phyloP scores from a whole-genome alignment of 352 stramenopile species.

The Phytopythium kandeliae region DNA sequence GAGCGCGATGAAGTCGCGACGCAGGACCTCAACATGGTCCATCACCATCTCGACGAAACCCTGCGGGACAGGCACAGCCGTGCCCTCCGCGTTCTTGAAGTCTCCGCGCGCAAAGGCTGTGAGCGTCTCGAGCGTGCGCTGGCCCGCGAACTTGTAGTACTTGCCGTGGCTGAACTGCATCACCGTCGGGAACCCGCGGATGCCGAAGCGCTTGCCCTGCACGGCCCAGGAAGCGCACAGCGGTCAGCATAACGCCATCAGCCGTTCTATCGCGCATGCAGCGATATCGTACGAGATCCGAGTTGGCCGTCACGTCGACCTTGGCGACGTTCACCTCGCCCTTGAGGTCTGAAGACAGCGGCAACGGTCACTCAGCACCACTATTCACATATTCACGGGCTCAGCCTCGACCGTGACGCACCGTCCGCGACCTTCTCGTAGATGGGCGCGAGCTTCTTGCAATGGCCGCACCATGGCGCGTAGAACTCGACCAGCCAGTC shows the following conservation, averaged over 20 bases:
- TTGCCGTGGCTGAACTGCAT: conserved; percentile 73
- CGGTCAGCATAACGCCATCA: conserved; percentile 2
- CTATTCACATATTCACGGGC: no score
- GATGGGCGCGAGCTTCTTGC: conserved; percentile 66
- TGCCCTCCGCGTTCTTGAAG: conserved; percentile 43
- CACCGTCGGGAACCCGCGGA: conserved; percentile 75
- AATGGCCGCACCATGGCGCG: conserved; percentile 81
- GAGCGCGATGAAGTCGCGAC: conserved; percentile 62
- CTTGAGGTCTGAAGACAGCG: conserved; percentile 82
- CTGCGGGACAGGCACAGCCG: conserved; percentile 24
- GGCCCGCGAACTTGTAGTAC: conserved; percentile 68
- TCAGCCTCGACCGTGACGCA: no score
- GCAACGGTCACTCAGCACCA: no score
- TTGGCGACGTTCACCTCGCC: conserved; percentile 88
- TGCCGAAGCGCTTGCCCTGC: conserved; percentile 74
- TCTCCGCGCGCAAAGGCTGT: conserved; percentile 49
- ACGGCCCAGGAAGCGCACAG: conserved; percentile 6
- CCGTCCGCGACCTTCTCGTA: conserved; percentile 53
- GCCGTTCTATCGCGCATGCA: conserved; percentile 8
- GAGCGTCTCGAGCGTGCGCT: conserved; percentile 53
- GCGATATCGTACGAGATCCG: conserved; percentile 23
- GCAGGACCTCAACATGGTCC: conserved; percentile 42
- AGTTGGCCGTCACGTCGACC: conserved; percentile 81
- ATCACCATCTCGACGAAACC: conserved; percentile 28
- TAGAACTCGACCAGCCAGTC: conserved; percentile 89